Percentiles rank a stretch among this genome's conserved stretches.
Evolutionary conservation across 2,329 filamentous ascomycete genomes (phyloP).

Genomic region (Neodidymelliopsis sp.): DNA sequence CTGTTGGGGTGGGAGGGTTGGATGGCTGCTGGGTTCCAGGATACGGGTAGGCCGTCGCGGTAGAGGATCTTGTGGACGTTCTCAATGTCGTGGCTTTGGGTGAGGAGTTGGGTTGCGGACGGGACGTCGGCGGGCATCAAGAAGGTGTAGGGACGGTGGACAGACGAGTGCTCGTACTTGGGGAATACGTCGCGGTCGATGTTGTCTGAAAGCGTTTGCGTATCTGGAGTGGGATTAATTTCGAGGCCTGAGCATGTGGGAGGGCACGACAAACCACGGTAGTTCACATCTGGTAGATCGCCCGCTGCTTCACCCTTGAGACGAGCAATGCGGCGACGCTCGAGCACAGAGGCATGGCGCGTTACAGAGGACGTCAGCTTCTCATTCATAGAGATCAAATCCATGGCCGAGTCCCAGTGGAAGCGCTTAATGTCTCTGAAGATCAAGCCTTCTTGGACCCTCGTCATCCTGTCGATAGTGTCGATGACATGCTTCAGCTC

Average conservation of each 20-base stretch:
- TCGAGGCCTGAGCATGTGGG: not conserved
- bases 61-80: constrained; percentile 22
- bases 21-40: not conserved
- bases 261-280: constrained; percentile 26
- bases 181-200: constrained; percentile 38
- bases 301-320: constrained; percentile 37
- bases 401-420: constrained; percentile 39
- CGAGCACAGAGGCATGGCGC: constrained; percentile 42
- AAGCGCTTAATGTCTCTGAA: constrained; percentile 37
- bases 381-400: constrained; percentile 32
- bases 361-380: constrained; percentile 39
- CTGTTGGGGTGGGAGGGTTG: not conserved
- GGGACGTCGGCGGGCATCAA: constrained; percentile 26
- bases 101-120: constrained; percentile 15
- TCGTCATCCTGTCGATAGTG: constrained; percentile 41
- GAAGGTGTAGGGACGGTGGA: constrained; percentile 10
- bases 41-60: constrained; percentile 12
- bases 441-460: constrained; percentile 34
- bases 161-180: constrained; percentile 22
- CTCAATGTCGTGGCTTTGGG: constrained; percentile 16
- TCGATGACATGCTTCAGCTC: constrained; percentile 39
- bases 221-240: constrained; percentile 28
- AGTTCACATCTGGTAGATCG: constrained; percentile 23
- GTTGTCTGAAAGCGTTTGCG: constrained; percentile 33
- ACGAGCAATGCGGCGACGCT: constrained; percentile 42